Evolutionary conservation across 495 filamentous ascomycete species (phyloP), one percentile per base, ranked within the genome.

Genomic region (Aspergillus cavernicola): DNA sequence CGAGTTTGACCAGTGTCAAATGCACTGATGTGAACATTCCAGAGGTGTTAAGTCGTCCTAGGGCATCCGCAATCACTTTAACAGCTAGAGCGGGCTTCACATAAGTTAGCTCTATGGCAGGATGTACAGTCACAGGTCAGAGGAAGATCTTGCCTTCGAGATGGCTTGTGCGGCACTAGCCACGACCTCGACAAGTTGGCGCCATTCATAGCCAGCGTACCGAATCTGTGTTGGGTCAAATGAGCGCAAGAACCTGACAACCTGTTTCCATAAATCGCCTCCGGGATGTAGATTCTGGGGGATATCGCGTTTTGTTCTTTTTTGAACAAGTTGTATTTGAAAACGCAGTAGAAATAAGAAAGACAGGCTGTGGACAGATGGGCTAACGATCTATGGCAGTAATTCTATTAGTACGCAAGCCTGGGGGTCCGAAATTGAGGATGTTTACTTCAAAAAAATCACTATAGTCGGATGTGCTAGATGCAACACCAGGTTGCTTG

Each of bases 41-140:
- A 38, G 80, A 81, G n/a, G 81, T 83, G 54, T 93, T 87, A 12
- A 95, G 73, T 56, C 80, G 81, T 18, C 92, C 71, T 49, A 95
- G 81, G 16, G 86, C 86, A 46, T 80, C 73, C 35, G 80, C 69
- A 23, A 92, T 72, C 6, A 81, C 69, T 16, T 73, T 71, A 35
- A 89, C 75, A 8, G 83, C 86, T 37, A 82, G 65, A 3, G 75
- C 66, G 10, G 85, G 80, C 87, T 83, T 38, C 12, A 36, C 39
- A 4, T 44, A n/a, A 20, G 55, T 71, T 42, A 64, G 58, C 31
- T 2, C 29, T 0, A 16, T 33, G 31, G 31, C 3, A 20, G 26
- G 29, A 42, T 20, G 24, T 4, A 4, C 31, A 20, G 18, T 12
- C 2, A 26, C 15, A 11, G 42, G 18, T 36, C 13, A n/a, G 22